phyloP scores from a whole-genome alignment of 768 basidiomycete species.

The Gautieria morchelliformis region DNA sequence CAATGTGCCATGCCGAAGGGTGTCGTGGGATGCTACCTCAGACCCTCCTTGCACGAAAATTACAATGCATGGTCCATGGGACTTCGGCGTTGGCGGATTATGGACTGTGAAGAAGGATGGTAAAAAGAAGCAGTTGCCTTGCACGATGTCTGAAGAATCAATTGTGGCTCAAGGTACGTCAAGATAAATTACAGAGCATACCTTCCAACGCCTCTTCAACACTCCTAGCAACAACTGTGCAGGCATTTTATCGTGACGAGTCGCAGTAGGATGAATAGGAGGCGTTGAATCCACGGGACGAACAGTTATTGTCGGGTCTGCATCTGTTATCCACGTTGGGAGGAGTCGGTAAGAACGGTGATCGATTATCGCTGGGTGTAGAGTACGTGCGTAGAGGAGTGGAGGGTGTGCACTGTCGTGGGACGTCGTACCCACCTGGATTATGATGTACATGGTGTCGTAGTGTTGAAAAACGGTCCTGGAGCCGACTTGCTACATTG shows the following conservation, averaged over 20 bases:
- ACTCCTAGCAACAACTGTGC: not conserved
- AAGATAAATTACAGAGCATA: not conserved
- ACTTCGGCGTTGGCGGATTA: slow-evolving; percentile 25
- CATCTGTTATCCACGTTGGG: not conserved
- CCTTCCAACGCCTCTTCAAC: not conserved
- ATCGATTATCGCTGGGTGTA: not conserved
- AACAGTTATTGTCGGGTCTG: not conserved
- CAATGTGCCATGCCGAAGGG: slow-evolving; percentile 18
- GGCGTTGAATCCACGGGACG: not conserved
- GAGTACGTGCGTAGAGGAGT: not conserved
- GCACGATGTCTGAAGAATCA: not conserved
- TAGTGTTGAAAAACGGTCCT: not conserved
- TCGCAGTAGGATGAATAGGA: not conserved
- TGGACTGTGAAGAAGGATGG: slow-evolving; percentile 2
- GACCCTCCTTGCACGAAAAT: not conserved
- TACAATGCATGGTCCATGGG: too few relatives aligned
- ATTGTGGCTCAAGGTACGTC: not conserved
- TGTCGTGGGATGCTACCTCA: not conserved
- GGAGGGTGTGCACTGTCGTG: not conserved
- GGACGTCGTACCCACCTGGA: not conserved
- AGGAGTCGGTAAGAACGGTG: not conserved
- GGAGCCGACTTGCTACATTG: not conserved
- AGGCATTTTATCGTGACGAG: not conserved
- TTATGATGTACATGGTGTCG: not conserved
- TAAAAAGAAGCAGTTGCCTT: not conserved